These are phyloP conservation scores for Debaryomyces sp. DNA, from an alignment of 1,139 yeast species.

Conservation along the genomic window DNA sequence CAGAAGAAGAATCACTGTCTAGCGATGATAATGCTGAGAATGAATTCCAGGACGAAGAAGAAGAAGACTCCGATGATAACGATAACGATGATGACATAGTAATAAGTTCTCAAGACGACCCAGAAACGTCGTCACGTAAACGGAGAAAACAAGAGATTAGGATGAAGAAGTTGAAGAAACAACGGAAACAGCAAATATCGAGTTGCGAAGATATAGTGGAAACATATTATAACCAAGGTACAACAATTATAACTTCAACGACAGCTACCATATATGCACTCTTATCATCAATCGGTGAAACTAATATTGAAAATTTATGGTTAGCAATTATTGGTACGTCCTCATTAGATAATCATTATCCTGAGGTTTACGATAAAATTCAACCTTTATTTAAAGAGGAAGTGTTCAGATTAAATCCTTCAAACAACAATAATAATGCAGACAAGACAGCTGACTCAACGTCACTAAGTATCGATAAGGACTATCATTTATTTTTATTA, in stretches of 20 bases:
- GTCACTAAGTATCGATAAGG: conserved; percentile 70
- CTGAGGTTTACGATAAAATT: conserved; percentile 73
- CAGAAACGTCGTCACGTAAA: conserved; percentile 31
- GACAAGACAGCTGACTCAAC: conserved; percentile 66
- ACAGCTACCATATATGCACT: conserved; percentile 81
- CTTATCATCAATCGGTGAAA: conserved; percentile 69
- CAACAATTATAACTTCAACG: conserved; percentile 73
- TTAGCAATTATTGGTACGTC: conserved; percentile 86
- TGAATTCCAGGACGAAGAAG: conserved; percentile 30
- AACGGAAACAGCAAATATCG: conserved; percentile 28
- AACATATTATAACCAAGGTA: conserved; percentile 79
- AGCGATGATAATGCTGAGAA: conserved; percentile 25
- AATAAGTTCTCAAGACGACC: conserved; percentile 36
- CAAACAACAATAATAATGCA: conserved; percentile 14
- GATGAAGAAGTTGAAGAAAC: conserved; percentile 33
- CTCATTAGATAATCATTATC: conserved; percentile 73
- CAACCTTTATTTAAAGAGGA: conserved; percentile 82
- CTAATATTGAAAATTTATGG: conserved; percentile 72
- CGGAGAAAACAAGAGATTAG: conserved; percentile 33
- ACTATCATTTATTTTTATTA: conserved; percentile 80
- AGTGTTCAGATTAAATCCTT: conserved; percentile 65
- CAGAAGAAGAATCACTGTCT: conserved; percentile 20
- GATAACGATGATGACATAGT: conserved; percentile 24
- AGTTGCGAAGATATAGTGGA: conserved; percentile 67
- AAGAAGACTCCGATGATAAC: conserved; percentile 26